Evolutionary conservation across 1,139 yeast species (phyloP).

Genomic region (Yamadazyma pseudoaaseri): DNA sequence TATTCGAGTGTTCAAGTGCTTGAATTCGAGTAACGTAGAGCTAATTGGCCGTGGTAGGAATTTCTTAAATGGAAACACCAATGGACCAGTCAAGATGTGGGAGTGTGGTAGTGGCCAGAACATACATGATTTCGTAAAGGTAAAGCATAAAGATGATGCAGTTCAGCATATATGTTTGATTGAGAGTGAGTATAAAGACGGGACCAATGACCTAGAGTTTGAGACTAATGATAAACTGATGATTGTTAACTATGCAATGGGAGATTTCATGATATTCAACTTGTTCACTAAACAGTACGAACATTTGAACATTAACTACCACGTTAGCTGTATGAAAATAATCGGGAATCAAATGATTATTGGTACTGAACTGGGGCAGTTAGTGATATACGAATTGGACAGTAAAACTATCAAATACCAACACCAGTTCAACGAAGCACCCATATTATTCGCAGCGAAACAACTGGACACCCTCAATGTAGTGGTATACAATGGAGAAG

Average conservation of each 20-base stretch:
- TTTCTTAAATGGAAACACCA: constrained; percentile 49
- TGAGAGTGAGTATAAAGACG: constrained; percentile 4
- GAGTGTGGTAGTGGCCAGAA: constrained; percentile 59
- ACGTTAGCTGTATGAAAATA: constrained; percentile 14
- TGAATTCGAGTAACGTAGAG: constrained; percentile 27
- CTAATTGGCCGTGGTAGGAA: constrained; percentile 66
- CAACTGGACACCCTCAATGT: constrained; percentile 4
- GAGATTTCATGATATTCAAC: constrained; percentile 30
- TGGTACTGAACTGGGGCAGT: constrained; percentile 22
- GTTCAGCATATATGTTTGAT: constrained; percentile 20
- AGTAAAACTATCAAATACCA: constrained; percentile 5
- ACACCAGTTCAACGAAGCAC: constrained; percentile 12
- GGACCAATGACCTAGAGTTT: constrained; percentile 10
- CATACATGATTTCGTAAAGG: constrained; percentile 37
- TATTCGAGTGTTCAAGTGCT: constrained; percentile 39
- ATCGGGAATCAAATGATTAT: constrained; percentile 18
- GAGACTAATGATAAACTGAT: constrained; percentile 28
- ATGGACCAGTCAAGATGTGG: constrained; percentile 61
- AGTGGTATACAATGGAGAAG: constrained; percentile 24
- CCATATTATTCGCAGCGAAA: constrained; percentile 5
- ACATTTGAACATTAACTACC: constrained; percentile 14
- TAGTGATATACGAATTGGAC: constrained; percentile 16
- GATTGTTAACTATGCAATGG: constrained; percentile 47
- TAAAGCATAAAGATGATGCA: constrained; percentile 30
- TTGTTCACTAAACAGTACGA: constrained; percentile 16